These are phyloP conservation scores for Prunus fruticosa DNA, from an alignment of 306 rosid genomes.

Conservation along the genomic window DNA sequence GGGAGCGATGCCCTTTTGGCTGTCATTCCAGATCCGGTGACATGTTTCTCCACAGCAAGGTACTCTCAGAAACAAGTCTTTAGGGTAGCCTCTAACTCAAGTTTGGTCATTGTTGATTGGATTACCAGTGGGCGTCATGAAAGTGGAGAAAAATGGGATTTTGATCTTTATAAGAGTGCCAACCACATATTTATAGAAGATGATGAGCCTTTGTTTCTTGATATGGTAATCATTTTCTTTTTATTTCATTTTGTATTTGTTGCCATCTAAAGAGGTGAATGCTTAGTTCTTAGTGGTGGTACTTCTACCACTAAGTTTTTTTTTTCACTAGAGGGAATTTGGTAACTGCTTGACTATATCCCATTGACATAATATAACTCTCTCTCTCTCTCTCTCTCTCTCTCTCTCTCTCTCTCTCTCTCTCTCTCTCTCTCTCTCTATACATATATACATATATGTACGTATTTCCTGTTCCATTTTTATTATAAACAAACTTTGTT, in stretches of 20 bases:
- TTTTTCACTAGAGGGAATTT: neutral
- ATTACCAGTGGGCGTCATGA: slow-evolving; percentile 93
- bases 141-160: slow-evolving; percentile 92
- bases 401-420: no score
- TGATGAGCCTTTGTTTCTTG: slow-evolving; percentile 75
- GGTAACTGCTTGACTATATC: neutral
- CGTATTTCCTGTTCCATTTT: neutral
- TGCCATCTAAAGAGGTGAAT: neutral
- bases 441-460: neutral
- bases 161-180: slow-evolving; percentile 73
- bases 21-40: slow-evolving; percentile 89
- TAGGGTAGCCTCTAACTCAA: slow-evolving; percentile 55
- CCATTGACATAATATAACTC: no score
- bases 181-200: slow-evolving; percentile 70
- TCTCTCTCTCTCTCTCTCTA: neutral
- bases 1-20: slow-evolving; percentile 78
- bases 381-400: neutral
- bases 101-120: slow-evolving; percentile 93
- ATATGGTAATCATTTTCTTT: slow-evolving; percentile 50
- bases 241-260: neutral
- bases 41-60: slow-evolving; percentile 93
- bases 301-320: neutral
- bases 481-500: neutral
- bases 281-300: neutral
- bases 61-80: slow-evolving; percentile 87